phyloP scores from a whole-genome alignment of 106 monocot species.

The Phalaenopsis equestris region DNA sequence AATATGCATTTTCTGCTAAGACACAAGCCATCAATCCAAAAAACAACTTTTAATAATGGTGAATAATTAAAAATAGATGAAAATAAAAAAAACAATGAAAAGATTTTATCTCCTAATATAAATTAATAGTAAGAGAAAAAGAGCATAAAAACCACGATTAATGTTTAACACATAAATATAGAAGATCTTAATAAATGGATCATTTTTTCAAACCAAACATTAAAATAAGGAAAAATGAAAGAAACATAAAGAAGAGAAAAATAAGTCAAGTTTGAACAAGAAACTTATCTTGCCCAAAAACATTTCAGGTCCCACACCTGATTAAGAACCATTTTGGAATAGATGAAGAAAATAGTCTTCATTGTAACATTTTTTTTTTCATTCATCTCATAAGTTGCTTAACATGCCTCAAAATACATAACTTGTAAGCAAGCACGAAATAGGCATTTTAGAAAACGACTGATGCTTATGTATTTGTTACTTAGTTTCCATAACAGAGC shows the following conservation, averaged over 20 bases:
- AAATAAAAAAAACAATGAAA: neutral
- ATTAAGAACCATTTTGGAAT: neutral
- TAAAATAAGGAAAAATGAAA: neutral
- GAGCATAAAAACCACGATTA: neutral
- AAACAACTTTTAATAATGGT: neutral
- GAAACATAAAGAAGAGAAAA: neutral
- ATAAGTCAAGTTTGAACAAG: neutral
- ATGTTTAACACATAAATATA: neutral
- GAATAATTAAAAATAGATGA: neutral
- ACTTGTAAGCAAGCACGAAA: too few species aligned
- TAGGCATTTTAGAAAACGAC: too few species aligned
- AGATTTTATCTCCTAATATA: neutral
- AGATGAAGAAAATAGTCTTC: neutral
- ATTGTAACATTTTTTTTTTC: neutral
- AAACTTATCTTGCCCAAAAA: neutral
- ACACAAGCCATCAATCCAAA: neutral
- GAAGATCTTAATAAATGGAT: neutral
- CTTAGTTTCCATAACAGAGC: too few species aligned
- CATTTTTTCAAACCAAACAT: neutral
- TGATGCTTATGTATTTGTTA: too few species aligned
- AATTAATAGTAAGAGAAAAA: neutral
- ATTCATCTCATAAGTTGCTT: too few species aligned
- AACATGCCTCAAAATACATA: too few species aligned
- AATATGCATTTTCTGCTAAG: neutral
- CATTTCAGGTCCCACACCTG: neutral